Evolutionary conservation across 331 rosid genomes (phyloP), one percentile per base, ranked within the genome.

Genomic region (Malus hybrid): DNA sequence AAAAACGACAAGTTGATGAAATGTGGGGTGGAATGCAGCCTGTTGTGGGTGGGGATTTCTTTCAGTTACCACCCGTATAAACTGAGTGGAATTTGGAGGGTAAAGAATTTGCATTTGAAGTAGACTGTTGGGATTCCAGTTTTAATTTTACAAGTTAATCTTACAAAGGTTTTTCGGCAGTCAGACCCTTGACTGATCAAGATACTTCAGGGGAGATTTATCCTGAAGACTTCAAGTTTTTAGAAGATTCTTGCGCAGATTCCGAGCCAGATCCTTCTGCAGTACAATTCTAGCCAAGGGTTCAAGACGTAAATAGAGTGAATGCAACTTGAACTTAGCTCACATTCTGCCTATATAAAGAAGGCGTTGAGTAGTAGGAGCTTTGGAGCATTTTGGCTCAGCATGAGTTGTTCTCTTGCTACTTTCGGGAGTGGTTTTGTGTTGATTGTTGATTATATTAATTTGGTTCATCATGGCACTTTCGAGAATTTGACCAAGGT

Each of bases 11-110:
- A 10, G 71, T 55, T 6, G 63, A 75, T 63, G 3, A 57, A 46
- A 52, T 19, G 6, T 89, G 93, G 93, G 93, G 91, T 22, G 91
- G 91, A 12, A 83, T 89, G 73, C 93, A 87, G 84, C 69, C 80
- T 50, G 86, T 87, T 62, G 89, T 80, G 60, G 71, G 72, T 78
- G 89, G 91, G 53, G 93, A 89, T 79, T 89, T 89, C 85, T 89
- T 85, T 52, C 93, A 89, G 89, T 66, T 89, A 70, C 80, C 93
- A 3, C 87, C 91, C 1, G 6, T 86, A 46, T 56, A 33, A 10
- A 9, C 22, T 10, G 57, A 30, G 10, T 18, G 5, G 33, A 8
- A 56, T 8, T 34, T 70, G 0, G 2, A 3, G 52, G 32, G 19
- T 2, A 85, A 81, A 44, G 70, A 58, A 11, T 87, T 73, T 75